Evolutionary conservation across 2,329 filamentous ascomycete species (phyloP), one percentile per base, ranked within the genome.

Genomic region (Fusarium sp.): DNA sequence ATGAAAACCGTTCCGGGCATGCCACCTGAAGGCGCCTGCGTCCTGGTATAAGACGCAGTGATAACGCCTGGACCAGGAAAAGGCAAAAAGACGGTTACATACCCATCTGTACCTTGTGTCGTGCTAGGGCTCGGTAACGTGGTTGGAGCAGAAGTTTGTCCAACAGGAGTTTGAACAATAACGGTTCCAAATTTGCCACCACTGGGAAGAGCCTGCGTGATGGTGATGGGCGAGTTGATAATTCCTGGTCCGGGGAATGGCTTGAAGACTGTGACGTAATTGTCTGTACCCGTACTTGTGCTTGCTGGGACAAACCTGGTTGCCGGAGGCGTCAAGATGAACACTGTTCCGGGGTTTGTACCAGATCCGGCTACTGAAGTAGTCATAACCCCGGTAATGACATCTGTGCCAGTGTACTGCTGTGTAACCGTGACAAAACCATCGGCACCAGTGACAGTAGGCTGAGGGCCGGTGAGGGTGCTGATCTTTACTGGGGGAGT

Each of bases 231-330:
- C 11, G 67, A 59, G 11, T 58, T 67, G 13, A 70, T 70, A 1
- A 57, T 58, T 2, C 67, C 67, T 20, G 67, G 62, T 1, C 67
- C 67, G 3, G 67, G 67, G 41, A 58, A 70, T 5, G 67, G 67
- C n/a, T 49, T 46, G 29, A 51, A 70, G 8, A 70, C 52, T 5
- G 67, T 70, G n/a, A 70, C 42, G 20, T 70, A 70, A 8, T 54
- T 61, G 14, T 69, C 67, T 2, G 13, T 57, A 9, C 66, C 66
- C 18, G 67, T 57, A 9, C 51, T 25, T 2, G 66, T 69, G 4
- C 40, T 64, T 14, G 64, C 56, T 14, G 46, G 57, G 16, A 14
- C 42, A 18, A 67, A 44, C 25, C 67, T 67, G 30, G 53, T 13
- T n/a, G 63, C 41, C 5, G 65, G 63, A 7, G 65, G 65, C 25